These are phyloP conservation scores for Collybia mongolica DNA, from an alignment of 768 basidiomycete species.

Conservation along the genomic window DNA sequence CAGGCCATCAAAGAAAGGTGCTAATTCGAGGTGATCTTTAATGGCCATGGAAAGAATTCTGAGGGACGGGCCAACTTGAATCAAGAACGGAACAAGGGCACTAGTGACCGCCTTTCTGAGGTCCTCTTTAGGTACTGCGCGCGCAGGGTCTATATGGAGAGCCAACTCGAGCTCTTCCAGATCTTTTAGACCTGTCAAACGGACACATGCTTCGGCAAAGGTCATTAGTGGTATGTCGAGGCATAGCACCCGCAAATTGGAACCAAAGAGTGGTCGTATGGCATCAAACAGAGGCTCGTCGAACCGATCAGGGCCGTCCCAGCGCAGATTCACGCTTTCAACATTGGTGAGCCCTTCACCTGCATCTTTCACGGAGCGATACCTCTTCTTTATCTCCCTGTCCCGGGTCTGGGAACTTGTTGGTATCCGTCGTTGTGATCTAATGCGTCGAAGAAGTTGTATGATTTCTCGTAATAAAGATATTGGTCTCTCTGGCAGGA, in stretches of 20 bases:
- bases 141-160: background rate
- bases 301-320: slow-evolving; percentile 13
- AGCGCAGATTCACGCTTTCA: slow-evolving; percentile 19
- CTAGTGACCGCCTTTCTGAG: slow-evolving; percentile 11
- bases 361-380: slow-evolving; percentile 12
- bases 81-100: slow-evolving; percentile 20
- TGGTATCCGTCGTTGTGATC: background rate
- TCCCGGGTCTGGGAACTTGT: background rate
- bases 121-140: background rate
- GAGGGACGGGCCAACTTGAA: slow-evolving; percentile 16
- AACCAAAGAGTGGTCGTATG: slow-evolving; percentile 15
- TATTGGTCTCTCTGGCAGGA: background rate
- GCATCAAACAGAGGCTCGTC: slow-evolving; percentile 13
- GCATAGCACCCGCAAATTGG: slow-evolving; percentile 1
- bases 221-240: slow-evolving; percentile 4
- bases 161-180: background rate
- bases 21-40: slow-evolving; percentile 17
- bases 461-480: background rate
- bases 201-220: background rate
- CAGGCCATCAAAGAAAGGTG: slow-evolving; percentile 16
- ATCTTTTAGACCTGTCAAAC: slow-evolving; percentile 5
- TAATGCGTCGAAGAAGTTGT: background rate
- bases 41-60: slow-evolving; percentile 19
- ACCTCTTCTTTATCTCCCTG: slow-evolving; percentile 10
- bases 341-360: slow-evolving; percentile 14